Conservation (phyloP, 768 basidiomycete species). For the Pholiota molesta region DNA sequence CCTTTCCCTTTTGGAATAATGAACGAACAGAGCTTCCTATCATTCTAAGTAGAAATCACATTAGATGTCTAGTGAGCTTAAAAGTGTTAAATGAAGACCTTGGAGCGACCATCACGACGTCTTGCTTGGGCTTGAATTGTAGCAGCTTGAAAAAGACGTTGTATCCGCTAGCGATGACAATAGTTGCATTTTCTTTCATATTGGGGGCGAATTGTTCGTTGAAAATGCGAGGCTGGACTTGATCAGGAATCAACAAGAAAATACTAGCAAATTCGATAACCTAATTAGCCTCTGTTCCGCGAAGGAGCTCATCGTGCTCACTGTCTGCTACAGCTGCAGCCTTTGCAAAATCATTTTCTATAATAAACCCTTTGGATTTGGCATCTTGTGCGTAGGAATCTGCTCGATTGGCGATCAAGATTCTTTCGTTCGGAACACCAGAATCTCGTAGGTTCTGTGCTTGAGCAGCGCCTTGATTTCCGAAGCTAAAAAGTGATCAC, state of each 20-base stretch:
- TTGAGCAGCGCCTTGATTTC: slow-evolving; percentile 69
- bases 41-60: slow-evolving; percentile 48
- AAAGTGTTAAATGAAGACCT: slow-evolving; percentile 35
- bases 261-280: slow-evolving; percentile 34
- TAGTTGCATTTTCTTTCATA: slow-evolving; percentile 48
- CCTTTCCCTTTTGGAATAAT: slow-evolving; percentile 58
- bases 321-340: slow-evolving; percentile 60
- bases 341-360: slow-evolving; percentile 58
- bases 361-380: slow-evolving; percentile 55
- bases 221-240: slow-evolving; percentile 65
- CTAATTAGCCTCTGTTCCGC: not conserved
- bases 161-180: slow-evolving; percentile 67
- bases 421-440: slow-evolving; percentile 62
- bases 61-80: not conserved
- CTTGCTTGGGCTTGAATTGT: slow-evolving; percentile 52
- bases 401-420: slow-evolving; percentile 58
- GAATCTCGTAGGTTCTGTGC: slow-evolving; percentile 68
- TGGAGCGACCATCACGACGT: slow-evolving; percentile 71
- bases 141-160: slow-evolving; percentile 66
- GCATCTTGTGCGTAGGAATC: slow-evolving; percentile 63
- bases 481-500: slow-evolving; percentile 44
- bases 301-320: slow-evolving; percentile 23
- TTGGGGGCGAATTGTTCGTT: slow-evolving; percentile 54
- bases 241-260: slow-evolving; percentile 69
- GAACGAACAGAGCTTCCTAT: slow-evolving; percentile 69